These are phyloP conservation scores for Delonix regia DNA, from an alignment of 306 rosid species.

Conservation along the genomic window DNA sequence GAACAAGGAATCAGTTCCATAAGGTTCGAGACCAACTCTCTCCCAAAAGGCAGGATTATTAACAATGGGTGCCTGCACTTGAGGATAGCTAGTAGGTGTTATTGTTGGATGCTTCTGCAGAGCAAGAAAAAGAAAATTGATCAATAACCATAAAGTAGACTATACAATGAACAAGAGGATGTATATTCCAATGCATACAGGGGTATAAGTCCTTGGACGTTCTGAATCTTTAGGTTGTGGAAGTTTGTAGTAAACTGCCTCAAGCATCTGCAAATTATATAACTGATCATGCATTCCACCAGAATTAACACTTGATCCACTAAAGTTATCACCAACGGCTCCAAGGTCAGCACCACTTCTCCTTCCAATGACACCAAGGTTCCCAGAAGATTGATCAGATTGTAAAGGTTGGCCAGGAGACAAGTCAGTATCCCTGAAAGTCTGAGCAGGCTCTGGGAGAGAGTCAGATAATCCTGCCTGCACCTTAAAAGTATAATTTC, in stretches of 20 bases:
- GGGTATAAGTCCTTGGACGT: conserved; percentile 80
- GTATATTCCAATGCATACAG: conserved; percentile 58
- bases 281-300: conserved; percentile 77
- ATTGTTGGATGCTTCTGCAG: conserved; percentile 76
- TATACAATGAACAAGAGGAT: conserved; percentile 2
- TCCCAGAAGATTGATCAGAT: conserved; percentile 68
- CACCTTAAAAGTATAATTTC: conserved; percentile 35
- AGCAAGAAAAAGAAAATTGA: conserved; percentile 27
- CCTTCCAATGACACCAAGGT: conserved; percentile 95
- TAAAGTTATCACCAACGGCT: conserved; percentile 82
- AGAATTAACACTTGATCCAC: conserved; percentile 59
- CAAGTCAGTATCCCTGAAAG: conserved; percentile 75
- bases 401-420: conserved; percentile 94
- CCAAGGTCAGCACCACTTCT: conserved; percentile 91
- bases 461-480: conserved; percentile 80
- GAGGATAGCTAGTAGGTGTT: conserved; percentile 90
- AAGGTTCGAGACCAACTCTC: conserved; percentile 68
- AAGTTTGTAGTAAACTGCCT: conserved; percentile 74
- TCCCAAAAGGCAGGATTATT: conserved; percentile 98
- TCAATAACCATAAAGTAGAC: conserved; percentile 17
- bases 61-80: conserved; percentile 90
- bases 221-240: conserved; percentile 94
- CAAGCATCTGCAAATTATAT: conserved; percentile 88
- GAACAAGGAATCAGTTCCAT: conserved; percentile 83
- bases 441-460: conserved; percentile 68